A percentile compares a stretch with the other conserved stretches of the same genome.
Evolutionary conservation across 768 basidiomycete genomes (phyloP).

Genomic region (Tricholoma hemisulphureum): DNA sequence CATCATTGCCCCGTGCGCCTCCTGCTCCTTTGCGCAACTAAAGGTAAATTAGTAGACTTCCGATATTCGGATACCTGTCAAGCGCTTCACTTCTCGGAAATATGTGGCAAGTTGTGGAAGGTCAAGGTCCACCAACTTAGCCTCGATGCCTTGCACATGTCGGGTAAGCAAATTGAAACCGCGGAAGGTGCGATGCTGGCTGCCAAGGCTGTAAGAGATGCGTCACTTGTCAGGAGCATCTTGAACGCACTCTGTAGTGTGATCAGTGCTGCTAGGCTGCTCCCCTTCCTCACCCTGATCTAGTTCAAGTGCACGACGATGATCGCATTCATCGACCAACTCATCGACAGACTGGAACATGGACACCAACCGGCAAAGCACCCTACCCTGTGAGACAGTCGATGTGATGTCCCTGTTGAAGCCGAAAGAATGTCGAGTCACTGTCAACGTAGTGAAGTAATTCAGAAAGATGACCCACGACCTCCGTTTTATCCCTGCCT

Average conservation of each 20-base stretch:
- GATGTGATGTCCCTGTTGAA: too few species aligned
- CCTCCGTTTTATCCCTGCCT: too few species aligned
- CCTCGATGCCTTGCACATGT: neutral
- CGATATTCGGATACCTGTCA: neutral
- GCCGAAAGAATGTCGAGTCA: too few species aligned
- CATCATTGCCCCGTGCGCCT: neutral
- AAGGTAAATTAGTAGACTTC: neutral
- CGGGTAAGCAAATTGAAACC: neutral
- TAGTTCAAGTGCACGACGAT: neutral
- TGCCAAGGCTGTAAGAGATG: neutral
- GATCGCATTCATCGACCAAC: slow-evolving; percentile 1
- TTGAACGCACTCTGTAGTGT: neutral
- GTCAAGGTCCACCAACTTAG: neutral
- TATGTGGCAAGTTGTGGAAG: neutral
- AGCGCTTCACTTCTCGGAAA: neutral
- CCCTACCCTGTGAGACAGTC: neutral
- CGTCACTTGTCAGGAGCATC: neutral
- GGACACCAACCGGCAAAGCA: neutral
- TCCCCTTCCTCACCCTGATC: neutral
- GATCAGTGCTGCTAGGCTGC: neutral
- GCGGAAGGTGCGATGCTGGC: neutral
- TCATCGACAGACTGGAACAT: slow-evolving; percentile 1
- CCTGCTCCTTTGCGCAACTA: slow-evolving; percentile 2
- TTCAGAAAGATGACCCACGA: too few species aligned
- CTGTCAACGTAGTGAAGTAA: too few species aligned